These are phyloP conservation scores for Penicillium antarcticum DNA, from an alignment of 495 filamentous ascomycete genomes.

Conservation along the genomic window DNA sequence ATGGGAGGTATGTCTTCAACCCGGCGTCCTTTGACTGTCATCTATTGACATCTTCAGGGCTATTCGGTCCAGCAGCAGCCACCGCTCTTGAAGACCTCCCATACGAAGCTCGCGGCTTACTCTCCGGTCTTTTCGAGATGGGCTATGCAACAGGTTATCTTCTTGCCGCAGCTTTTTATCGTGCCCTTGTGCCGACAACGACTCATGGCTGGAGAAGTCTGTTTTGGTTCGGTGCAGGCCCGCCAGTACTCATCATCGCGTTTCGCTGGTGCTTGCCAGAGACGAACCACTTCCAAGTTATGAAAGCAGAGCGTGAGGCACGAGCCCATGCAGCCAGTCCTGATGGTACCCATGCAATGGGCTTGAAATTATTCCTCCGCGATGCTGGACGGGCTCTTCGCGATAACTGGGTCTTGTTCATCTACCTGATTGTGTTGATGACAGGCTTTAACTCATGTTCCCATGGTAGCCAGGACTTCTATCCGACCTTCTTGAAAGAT, in stretches of 20 bases:
- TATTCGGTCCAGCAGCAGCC: conserved; percentile 76
- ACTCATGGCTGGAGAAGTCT: conserved; percentile 63
- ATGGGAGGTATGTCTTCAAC: conserved; percentile 54
- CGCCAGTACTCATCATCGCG: conserved; percentile 66
- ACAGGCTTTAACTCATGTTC: conserved; percentile 39
- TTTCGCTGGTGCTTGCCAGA: conserved; percentile 68
- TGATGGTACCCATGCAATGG: conserved; percentile 4
- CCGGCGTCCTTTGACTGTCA: background rate
- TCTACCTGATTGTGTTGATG: conserved; percentile 43
- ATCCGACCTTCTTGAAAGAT: conserved; percentile 39
- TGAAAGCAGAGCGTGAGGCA: conserved; percentile 31
- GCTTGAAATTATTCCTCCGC: conserved; percentile 21
- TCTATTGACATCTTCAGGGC: conserved; percentile 23
- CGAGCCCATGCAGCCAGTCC: background rate
- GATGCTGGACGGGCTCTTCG: conserved; percentile 24
- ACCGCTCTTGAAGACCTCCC: conserved; percentile 77
- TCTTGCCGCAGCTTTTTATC: conserved; percentile 64
- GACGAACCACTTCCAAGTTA: conserved; percentile 46
- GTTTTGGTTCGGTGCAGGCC: conserved; percentile 75
- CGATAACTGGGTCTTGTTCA: conserved; percentile 38
- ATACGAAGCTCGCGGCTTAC: conserved; percentile 59
- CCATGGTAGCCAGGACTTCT: conserved; percentile 46
- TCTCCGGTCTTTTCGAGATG: conserved; percentile 72
- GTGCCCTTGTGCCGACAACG: conserved; percentile 62
- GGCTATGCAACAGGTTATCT: conserved; percentile 76